A percentile compares a stretch with the other conserved stretches of the same genome.
Evolutionary conservation across 306 rosid species (phyloP).

Genomic region (Prunus persica): Prunus_persica_NCBIv2 NC_034014.1:22155501-22156000

Average conservation of each 20-base stretch:
- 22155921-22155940: not conserved
- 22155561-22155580: too few species aligned
- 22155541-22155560: too few species aligned
- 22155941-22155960: conserved; percentile 17
- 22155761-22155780: conserved; percentile 14
- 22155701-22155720: not conserved
- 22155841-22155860: conserved; percentile 44
- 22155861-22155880: conserved; percentile 54
- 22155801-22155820: conserved; percentile 34
- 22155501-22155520: too few species aligned
- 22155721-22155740: not conserved
- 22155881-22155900: conserved; percentile 14
- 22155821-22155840: conserved; percentile 3
- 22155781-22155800: conserved; percentile 30
- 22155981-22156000: conserved; percentile 26
- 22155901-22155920: not conserved
- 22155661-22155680: not conserved
- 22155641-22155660: not conserved
- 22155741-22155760: conserved; percentile 13
- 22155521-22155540: too few species aligned
- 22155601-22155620: not conserved
- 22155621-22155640: not conserved
- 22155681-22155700: not conserved
- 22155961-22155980: conserved; percentile 35
- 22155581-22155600: too few species aligned